Base-by-base conservation (phyloP, 768 basidiomycete genomes). In the Phaeolepiota aurea region DNA sequence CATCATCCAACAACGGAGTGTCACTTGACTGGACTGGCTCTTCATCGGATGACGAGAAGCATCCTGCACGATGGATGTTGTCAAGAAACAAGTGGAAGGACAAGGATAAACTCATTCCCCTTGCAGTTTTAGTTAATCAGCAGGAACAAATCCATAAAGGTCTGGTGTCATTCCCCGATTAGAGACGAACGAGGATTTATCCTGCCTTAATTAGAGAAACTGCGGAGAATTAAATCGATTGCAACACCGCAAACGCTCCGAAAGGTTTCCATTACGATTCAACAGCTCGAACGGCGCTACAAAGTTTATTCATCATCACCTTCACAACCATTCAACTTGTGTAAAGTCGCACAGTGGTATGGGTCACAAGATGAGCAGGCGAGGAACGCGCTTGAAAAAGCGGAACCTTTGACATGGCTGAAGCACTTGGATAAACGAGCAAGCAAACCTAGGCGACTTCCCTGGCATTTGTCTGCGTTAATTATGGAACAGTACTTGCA, bases 21-120 rank as follows among this genome's bases (percentile, higher is more conserved):
- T 82, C 82, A 1, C 59, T 87, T 23, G 86, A 88, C 50, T 88
- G 86, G 86, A 69, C 74, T n/a, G 68, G 72, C n/a, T 55, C 66
- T 20, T 56, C 57, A 11, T 56, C 68, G 1, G 78, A 78, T 11
- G 75, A 82, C 20, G 76, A 78, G 25, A 71, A 60, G 47, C 21
- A 50, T n/a, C 82, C 85, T 28, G 72, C 64, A 43, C 72, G 72
- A 32, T 86, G 84, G 84, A 55, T 68, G 2, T 53, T 79, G 42
- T 66, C 75, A 2, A 66, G 79, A 33, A 61, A 71, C 3, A 84
- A 76, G 53, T 69, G 73, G 34, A 84, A 73, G 48, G 74, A 72
- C 20, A 84, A 72, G 49, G 72, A 76, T 21, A 64, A 59, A 39
- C 37, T 62, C 2, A 56, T 63, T 3, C 64, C 67, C 16, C 52